Evolutionary conservation across 768 basidiomycete species (phyloP).

Genomic region (Leccinum ochraceum): DNA sequence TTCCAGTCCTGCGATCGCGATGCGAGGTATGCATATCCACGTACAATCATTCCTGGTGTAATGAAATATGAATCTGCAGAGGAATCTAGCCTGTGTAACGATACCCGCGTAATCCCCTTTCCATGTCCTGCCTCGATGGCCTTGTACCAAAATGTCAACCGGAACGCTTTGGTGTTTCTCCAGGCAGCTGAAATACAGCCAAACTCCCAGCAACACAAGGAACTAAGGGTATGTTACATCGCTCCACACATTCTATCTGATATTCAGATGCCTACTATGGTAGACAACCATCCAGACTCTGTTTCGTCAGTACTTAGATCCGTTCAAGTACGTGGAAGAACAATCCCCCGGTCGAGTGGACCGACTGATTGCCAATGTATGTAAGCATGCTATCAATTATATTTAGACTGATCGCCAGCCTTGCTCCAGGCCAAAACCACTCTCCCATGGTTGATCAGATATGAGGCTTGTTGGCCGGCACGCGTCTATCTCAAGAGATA

Average conservation of each 20-base stretch:
- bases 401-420: not conserved
- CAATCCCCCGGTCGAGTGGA: slow-evolving; percentile 12
- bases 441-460: slow-evolving; percentile 22
- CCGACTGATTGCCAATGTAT: slow-evolving; percentile 9
- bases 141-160: slow-evolving; percentile 1
- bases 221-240: slow-evolving; percentile 4
- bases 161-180: slow-evolving; percentile 2
- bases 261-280: not conserved
- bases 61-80: not conserved
- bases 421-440: slow-evolving; percentile 6
- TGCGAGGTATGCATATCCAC: slow-evolving; percentile 2
- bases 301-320: slow-evolving; percentile 6
- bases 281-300: slow-evolving; percentile 14
- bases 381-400: not conserved
- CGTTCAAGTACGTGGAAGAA: slow-evolving; percentile 21
- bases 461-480: slow-evolving; percentile 22
- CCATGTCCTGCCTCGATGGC: not conserved
- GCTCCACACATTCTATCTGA: not conserved
- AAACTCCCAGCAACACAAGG: slow-evolving; percentile 10
- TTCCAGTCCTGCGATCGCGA: slow-evolving; percentile 1
- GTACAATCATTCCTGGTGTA: not conserved
- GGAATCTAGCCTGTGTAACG: not conserved
- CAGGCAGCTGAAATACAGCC: not conserved
- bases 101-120: slow-evolving; percentile 2
- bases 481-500: slow-evolving; percentile 24